Evolutionary conservation across 352 stramenopile genomes (phyloP).

Genomic region (Phytophthora cactorum): DNA sequence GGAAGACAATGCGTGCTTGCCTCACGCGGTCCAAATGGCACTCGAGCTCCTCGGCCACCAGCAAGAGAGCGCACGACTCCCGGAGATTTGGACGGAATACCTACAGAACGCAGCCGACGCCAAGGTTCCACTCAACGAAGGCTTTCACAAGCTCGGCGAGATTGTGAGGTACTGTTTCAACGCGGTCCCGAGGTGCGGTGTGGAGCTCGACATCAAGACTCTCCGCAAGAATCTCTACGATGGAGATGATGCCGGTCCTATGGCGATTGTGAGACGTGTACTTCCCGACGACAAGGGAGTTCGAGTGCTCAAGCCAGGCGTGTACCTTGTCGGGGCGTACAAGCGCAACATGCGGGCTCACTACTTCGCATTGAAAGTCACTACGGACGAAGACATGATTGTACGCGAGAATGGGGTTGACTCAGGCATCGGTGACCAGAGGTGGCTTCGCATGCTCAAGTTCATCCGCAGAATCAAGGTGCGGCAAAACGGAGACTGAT

Average conservation of each 20-base stretch:
- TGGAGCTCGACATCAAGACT: background rate
- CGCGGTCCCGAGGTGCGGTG: background rate
- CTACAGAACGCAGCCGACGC: background rate
- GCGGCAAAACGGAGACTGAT: no score
- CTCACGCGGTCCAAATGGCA: conserved; percentile 3
- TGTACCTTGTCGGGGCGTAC: no score
- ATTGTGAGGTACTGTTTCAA: conserved; percentile 1
- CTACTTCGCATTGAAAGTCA: no score
- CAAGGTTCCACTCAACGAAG: conserved; percentile 2
- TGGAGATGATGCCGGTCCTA: background rate
- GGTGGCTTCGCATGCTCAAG: no score
- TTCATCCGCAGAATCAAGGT: no score
- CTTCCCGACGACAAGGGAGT: no score
- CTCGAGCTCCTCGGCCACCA: conserved; percentile 1
- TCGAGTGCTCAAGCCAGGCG: no score
- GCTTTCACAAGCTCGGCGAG: conserved; percentile 1
- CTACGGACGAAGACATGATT: no score
- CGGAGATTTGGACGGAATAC: background rate
- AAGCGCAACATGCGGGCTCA: no score
- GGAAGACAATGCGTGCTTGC: background rate
- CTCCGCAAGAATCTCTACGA: background rate
- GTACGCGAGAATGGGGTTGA: no score
- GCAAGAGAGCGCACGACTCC: background rate
- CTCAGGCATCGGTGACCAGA: no score
- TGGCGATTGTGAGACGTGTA: no score